Percentiles rank a stretch among this genome's conserved stretches.
phyloP scores from a whole-genome alignment of 129 eudicot species.

The Flaveria ramosissima region DNA sequence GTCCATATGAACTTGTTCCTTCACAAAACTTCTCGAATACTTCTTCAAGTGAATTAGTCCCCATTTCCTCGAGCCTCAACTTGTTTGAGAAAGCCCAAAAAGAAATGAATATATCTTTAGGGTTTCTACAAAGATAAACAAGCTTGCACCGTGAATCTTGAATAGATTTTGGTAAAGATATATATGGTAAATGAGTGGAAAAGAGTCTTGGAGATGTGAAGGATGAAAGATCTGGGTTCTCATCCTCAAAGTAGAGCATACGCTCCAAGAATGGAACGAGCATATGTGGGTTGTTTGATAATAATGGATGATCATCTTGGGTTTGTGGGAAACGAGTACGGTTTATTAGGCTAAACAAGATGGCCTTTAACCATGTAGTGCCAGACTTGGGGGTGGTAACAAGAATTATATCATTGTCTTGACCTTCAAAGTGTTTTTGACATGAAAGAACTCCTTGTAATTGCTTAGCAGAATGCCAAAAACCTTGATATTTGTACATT shows the following conservation, averaged over 20 bases:
- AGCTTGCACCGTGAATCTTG: no score
- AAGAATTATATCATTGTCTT: conserved; percentile 43
- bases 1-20: conserved; percentile 45
- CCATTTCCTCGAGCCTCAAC: conserved; percentile 30
- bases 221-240: conserved; percentile 30
- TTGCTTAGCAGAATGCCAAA: no score
- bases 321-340: neutral
- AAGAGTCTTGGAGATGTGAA: conserved; percentile 40
- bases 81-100: no score
- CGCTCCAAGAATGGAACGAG: conserved; percentile 44
- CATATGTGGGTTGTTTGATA: conserved; percentile 39
- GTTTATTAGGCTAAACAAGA: conserved; percentile 37
- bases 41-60: conserved; percentile 24
- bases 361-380: conserved; percentile 57
- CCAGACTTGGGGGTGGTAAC: conserved; percentile 56
- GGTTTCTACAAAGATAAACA: conserved; percentile 65
- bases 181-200: no score
- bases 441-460: no score
- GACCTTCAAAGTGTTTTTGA: conserved; percentile 42
- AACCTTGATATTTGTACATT: no score
- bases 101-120: no score
- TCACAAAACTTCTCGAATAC: conserved; percentile 40
- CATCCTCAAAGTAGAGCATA: conserved; percentile 22
- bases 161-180: conserved; percentile 31
- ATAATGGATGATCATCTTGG: conserved; percentile 39